Conservation (phyloP, 2,329 filamentous ascomycete genomes). For the Albifimbria verrucaria region DNA sequence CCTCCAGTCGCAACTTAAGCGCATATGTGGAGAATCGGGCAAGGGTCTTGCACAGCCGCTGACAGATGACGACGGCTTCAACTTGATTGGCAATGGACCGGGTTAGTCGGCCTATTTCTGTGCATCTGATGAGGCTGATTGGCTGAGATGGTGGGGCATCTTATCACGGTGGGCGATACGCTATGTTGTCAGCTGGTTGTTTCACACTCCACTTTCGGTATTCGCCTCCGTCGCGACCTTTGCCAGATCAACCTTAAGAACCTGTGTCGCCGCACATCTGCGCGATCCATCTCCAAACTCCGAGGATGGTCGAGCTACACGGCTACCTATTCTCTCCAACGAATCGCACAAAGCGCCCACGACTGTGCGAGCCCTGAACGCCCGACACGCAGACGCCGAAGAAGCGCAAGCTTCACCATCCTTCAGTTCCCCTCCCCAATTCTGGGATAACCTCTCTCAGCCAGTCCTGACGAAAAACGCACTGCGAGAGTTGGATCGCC, state of each 20-base stretch:
- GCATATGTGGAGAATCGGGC: not conserved
- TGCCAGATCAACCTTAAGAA: not conserved
- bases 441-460: conserved; percentile 8
- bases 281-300: conserved; percentile 5
- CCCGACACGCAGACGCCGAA: conserved; percentile 6
- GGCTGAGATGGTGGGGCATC: not conserved
- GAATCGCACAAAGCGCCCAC: conserved; percentile 5
- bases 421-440: conserved; percentile 4
- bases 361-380: conserved; percentile 4
- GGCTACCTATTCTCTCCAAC: conserved; percentile 3
- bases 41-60: not conserved
- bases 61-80: not conserved
- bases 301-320: conserved; percentile 8
- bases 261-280: conserved; percentile 3
- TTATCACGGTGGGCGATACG: not conserved
- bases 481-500: conserved; percentile 7
- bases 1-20: not conserved
- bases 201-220: not conserved
- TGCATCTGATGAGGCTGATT: not conserved
- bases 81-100: not conserved
- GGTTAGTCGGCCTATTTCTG: not conserved
- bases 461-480: conserved; percentile 6
- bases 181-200: conserved; percentile 1
- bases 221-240: not conserved
- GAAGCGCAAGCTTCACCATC: conserved; percentile 10